Evolutionary conservation across 2,329 filamentous ascomycete genomes (phyloP), one percentile per base, ranked within the genome.

Genomic region (Beauveria rudraprayagi): DNA sequence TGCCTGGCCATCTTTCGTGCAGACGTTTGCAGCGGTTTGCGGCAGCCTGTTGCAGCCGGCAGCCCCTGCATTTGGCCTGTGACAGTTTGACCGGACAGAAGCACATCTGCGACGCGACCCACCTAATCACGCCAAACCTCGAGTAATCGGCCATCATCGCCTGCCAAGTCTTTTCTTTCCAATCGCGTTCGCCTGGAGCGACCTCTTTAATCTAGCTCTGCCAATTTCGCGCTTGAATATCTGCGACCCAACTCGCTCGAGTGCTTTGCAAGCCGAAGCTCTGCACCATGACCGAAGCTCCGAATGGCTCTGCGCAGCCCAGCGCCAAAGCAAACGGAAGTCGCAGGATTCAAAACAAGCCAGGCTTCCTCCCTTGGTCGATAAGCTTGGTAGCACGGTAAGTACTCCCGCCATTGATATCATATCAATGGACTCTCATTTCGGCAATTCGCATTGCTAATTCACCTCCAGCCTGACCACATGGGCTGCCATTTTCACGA

Each of bases 401-500:
- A 61, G 75, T 22, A 5, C 26, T 22, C 5, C n/a, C 19, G 16
- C 19, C 22, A 4, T 11, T 10, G 34, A 17, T 34, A 44, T 30
- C n/a, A 14, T 17, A 37, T 7, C 30, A 37, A 24, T 22, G 6
- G 26, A 26, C 4, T 16, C 28, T 46, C 17, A 19, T 40, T 22
- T 52, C 37, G 52, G 56, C 14, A 17, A 22, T 22, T 43, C 56
- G 47, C 50, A 28, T 26, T 61, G 62, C 63, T 59, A 60, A 60
- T 28, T 5, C 40, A 17, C 7, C 30, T 19, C 3, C 65, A 93
- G 93, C 69, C 73, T 97, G 50, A 73, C 87, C 62, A 88, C 91
- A 22, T 99, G 93, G 93, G 96, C 94, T 72, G 82, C 87, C 41
- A 86, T 97, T 65, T 74, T 92, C 63, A 94, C 89, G 26, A 77